Conservation (phyloP, 345 rosid genomes). For the Heritiera fomes region DNA sequence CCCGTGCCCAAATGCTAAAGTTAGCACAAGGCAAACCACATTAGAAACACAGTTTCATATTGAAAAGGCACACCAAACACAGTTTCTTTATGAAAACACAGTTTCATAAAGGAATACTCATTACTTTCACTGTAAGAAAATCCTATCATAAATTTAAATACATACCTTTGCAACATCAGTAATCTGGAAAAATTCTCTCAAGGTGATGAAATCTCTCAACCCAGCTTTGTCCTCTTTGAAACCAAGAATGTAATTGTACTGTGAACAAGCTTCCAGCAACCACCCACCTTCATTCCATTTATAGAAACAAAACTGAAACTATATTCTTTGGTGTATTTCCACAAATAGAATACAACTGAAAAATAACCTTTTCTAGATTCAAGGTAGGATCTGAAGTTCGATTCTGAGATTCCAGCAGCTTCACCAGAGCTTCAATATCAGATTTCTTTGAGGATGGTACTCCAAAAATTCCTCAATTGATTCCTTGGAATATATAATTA, state of each 20-base stretch:
- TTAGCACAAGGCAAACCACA: slow-evolving; percentile 4
- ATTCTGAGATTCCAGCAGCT: slow-evolving; percentile 71
- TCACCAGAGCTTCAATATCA: slow-evolving; percentile 61
- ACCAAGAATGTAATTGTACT: slow-evolving; percentile 82
- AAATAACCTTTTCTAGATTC: slow-evolving; percentile 58
- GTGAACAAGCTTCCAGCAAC: slow-evolving; percentile 81
- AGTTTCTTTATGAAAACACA: neutral
- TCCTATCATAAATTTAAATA: neutral
- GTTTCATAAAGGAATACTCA: neutral
- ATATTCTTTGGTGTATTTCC: neutral
- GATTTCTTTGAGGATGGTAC: slow-evolving; percentile 60
- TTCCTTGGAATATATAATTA: slow-evolving; percentile 36
- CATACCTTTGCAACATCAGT: slow-evolving; percentile 71
- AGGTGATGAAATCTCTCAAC: slow-evolving; percentile 74
- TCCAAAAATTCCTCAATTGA: slow-evolving; percentile 85
- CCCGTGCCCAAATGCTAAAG: slow-evolving; percentile 32
- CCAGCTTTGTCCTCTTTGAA: slow-evolving; percentile 77
- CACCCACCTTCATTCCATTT: slow-evolving; percentile 51
- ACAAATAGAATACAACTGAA: neutral
- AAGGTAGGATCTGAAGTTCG: slow-evolving; percentile 74
- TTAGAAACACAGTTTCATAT: neutral
- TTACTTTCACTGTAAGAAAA: neutral
- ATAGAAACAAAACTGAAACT: slow-evolving; percentile 21
- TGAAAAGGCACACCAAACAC: neutral
- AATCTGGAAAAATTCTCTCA: slow-evolving; percentile 74